Percentiles rank a stretch among this genome's conserved stretches.
Evolutionary conservation across 345 rosid species (phyloP).

Genomic region (Excoecaria agallocha): DNA sequence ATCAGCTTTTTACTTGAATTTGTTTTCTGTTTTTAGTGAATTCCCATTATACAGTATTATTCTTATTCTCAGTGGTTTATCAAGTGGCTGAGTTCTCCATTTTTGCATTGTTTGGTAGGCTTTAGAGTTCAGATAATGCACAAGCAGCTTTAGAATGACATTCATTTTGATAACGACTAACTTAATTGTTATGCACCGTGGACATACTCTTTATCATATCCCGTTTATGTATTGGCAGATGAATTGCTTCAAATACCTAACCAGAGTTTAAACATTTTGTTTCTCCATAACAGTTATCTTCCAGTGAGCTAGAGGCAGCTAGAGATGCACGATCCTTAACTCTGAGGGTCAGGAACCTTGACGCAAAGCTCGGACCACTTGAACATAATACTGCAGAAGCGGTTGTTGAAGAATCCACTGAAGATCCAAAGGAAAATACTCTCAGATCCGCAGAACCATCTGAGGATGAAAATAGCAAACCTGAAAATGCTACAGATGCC

Average conservation of each 20-base stretch:
- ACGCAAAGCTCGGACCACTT: slow-evolving; percentile 61
- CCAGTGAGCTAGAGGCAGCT: slow-evolving; percentile 41
- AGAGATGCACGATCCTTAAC: slow-evolving; percentile 56
- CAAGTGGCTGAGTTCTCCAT: not conserved
- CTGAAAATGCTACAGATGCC: not conserved
- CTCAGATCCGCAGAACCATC: not conserved
- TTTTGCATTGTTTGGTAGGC: not conserved
- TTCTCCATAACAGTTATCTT: slow-evolving; percentile 41
- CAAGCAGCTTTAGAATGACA: too few species aligned
- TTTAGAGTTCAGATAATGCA: not conserved
- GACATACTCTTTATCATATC: not conserved
- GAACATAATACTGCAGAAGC: slow-evolving; percentile 21
- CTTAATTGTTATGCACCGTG: not conserved
- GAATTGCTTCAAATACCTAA: slow-evolving; percentile 9
- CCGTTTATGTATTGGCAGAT: not conserved
- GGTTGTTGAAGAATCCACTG: slow-evolving; percentile 7
- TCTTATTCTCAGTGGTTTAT: not conserved
- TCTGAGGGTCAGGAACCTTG: slow-evolving; percentile 54
- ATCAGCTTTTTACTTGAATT: not conserved
- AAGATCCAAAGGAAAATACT: not conserved
- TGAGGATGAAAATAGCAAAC: not conserved
- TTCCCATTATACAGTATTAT: not conserved
- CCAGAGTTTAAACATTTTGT: slow-evolving; percentile 2
- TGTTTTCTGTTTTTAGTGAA: not conserved
- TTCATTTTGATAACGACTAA: not conserved